Evolutionary conservation across 306 rosid species (phyloP), one percentile per base, ranked within the genome.

Genomic region (Adenanthera pavonina): DNA sequence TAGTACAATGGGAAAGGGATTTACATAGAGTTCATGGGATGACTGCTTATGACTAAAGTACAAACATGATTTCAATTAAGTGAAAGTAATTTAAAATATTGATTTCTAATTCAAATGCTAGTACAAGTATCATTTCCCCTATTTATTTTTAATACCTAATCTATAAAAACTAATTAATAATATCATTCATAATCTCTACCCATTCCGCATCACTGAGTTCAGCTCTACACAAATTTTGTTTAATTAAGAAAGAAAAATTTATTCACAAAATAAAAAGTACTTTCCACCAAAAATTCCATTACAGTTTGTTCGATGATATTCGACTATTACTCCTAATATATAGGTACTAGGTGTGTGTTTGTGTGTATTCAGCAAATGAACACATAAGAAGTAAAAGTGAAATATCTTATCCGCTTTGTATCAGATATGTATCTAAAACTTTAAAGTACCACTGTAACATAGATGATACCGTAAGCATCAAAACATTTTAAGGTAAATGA

Each of bases 401-500:
- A n/a, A 25, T 16, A 53, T 6, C 4, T n/a, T 17, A 54, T 19
- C 12, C 4, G 6, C 2, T 7, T 59, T 35, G 10, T 25, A 19
- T 20, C 36, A 59, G 14, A 8, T 8, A 20, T 25, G 62, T 19
- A 2, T 25, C 30, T 25, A 8, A 59, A 25, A 59, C 30, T 17
- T 54, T n/a, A n/a, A 54, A 54, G 60, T n/a, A 54, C 7, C 20
- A 25, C 15, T 25, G 14, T 35, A 59, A 59, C 65, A 59, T 10
- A 46, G 48, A 71, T 34, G 62, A 6, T 62, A 75, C 38, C 54
- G 38, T 20, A 44, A 40, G 19, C 54, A 44, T 49, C 53, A 68
- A 70, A 80, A 8, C 14, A 49, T 62, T 47, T 6, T 33, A 41
- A 20, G 61, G 74, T 47, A 76, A 87, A 75, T 43, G 11, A 59